Evolutionary conservation across 169 alveolate species (phyloP).

Genomic region (Perkinsus chesapeaki): DNA sequence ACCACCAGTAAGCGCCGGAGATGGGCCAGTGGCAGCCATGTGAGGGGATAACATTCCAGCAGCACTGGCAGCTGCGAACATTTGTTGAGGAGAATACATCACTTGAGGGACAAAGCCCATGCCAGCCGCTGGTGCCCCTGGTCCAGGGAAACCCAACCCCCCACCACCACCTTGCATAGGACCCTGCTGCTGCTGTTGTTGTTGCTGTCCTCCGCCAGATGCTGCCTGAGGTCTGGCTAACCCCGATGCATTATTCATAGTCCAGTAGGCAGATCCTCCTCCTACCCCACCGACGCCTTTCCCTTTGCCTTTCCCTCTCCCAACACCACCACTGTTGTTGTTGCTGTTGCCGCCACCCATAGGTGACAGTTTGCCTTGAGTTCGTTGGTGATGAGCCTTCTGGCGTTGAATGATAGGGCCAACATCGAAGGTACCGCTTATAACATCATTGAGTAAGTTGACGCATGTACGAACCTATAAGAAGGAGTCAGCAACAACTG

Average conservation of each 20-base stretch:
- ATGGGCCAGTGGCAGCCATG: neutral
- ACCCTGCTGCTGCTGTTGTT: neutral
- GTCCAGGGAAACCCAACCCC: neutral
- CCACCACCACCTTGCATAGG: constrained; percentile 6
- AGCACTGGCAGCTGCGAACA: neutral
- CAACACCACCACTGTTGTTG: constrained; percentile 22
- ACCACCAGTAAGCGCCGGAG: neutral
- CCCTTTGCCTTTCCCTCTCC: constrained; percentile 17
- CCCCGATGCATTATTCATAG: neutral
- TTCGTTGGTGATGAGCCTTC: neutral
- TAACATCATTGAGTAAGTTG: neutral
- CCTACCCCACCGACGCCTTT: constrained; percentile 6
- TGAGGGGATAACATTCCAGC: neutral
- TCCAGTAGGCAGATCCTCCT: no score
- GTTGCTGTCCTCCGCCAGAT: no score
- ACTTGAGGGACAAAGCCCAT: constrained; percentile 4
- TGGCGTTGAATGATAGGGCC: neutral
- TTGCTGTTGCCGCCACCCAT: constrained; percentile 20
- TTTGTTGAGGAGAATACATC: neutral
- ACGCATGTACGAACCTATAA: neutral
- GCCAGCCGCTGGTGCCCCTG: neutral
- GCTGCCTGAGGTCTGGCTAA: no score
- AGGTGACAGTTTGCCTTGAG: neutral
- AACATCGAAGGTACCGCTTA: neutral
- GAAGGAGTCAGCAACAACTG: no score